phyloP scores from a whole-genome alignment of 495 filamentous ascomycete species.

The Thermothielavioides terrestris region DNA sequence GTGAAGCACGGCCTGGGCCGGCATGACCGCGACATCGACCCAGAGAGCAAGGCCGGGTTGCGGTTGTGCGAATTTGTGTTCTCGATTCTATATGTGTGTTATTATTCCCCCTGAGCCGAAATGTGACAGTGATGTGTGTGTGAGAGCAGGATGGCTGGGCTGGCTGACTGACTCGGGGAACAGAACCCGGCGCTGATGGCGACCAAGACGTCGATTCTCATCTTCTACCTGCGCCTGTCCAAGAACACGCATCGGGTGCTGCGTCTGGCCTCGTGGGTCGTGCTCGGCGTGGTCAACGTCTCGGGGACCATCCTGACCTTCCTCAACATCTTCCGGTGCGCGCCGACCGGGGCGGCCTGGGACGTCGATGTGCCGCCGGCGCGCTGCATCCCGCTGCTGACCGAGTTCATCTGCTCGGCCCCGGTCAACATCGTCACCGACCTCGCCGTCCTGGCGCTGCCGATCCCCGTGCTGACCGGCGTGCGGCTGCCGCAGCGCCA shows the following conservation, averaged over 20 bases:
- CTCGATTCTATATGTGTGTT: constrained; percentile 73
- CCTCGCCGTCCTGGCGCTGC: constrained; percentile 70
- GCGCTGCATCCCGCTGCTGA: constrained; percentile 65
- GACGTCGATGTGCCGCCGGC: constrained; percentile 34
- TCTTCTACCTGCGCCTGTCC: constrained; percentile 77
- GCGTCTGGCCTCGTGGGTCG: constrained; percentile 59
- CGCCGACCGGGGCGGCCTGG: constrained; percentile 58
- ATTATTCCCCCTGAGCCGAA: background rate
- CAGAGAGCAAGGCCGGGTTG: constrained; percentile 38
- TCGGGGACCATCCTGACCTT: constrained; percentile 73
- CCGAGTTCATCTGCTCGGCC: constrained; percentile 73
- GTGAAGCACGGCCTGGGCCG: constrained; percentile 63
- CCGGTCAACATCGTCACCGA: constrained; percentile 84
- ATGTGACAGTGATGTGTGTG: background rate
- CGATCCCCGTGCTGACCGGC: constrained; percentile 75
- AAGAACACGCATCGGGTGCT: constrained; percentile 61
- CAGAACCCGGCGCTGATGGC: constrained; percentile 85
- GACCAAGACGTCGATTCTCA: constrained; percentile 83
- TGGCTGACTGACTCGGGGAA: background rate
- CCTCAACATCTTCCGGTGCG: constrained; percentile 83
- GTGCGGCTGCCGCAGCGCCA: constrained; percentile 78
- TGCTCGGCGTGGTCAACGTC: constrained; percentile 63
- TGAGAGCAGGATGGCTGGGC: no score
- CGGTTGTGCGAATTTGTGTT: constrained; percentile 70
- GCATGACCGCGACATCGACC: constrained; percentile 57